Evolutionary conservation across 2,329 filamentous ascomycete species (phyloP).

Genomic region (Cercospora beticola): DNA sequence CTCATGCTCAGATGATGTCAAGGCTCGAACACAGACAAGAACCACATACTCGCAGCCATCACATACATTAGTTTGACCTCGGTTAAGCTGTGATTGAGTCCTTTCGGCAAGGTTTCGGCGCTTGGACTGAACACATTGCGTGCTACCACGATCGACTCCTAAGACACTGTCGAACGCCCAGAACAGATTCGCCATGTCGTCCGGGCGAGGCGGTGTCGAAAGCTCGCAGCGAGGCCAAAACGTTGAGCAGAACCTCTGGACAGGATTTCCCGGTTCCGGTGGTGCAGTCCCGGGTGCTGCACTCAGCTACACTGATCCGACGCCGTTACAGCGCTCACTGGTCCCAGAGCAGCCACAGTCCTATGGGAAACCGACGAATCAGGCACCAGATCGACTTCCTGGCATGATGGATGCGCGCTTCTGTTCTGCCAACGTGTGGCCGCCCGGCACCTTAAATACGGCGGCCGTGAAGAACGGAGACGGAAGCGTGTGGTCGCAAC

Average conservation of each 20-base stretch:
- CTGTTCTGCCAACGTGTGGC: conserved; percentile 1
- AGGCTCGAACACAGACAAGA: neutral
- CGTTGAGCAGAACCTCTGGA: conserved; percentile 8
- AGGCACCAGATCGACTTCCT: neutral
- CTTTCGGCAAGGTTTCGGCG: conserved; percentile 6
- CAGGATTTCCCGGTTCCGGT: neutral
- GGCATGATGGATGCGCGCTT: neutral
- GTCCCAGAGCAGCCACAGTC: neutral
- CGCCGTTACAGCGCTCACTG: conserved; percentile 1
- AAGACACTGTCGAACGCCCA: neutral
- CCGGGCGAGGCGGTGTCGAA: conserved; percentile 1
- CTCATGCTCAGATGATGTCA: conserved; percentile 6
- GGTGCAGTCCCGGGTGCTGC: neutral
- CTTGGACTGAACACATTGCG: conserved; percentile 7
- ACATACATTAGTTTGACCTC: conserved; percentile 12
- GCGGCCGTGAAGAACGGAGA: neutral
- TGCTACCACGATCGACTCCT: conserved; percentile 3
- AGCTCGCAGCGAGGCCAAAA: neutral
- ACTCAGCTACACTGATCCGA: neutral
- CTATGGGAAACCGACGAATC: neutral
- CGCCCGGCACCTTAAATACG: neutral
- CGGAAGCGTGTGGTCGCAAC: neutral
- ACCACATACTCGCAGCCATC: neutral
- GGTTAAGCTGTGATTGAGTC: conserved; percentile 1
- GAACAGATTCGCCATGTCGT: conserved; percentile 5